Evolutionary conservation across 805 yeast species (phyloP).

Genomic region (Candida stauntonica): DNA sequence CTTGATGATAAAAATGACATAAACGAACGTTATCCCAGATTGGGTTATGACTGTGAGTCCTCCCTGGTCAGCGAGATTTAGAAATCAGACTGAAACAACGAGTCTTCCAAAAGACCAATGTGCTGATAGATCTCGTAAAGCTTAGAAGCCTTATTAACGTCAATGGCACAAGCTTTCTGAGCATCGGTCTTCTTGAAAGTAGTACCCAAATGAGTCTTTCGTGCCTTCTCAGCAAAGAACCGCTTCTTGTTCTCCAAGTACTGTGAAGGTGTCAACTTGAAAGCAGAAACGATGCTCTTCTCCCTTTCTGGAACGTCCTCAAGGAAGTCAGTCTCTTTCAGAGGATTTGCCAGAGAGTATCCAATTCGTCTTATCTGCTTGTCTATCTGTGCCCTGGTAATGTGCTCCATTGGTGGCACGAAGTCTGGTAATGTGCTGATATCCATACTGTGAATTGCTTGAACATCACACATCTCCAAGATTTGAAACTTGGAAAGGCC

Average conservation of each 20-base stretch:
- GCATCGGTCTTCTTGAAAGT: constrained; percentile 97
- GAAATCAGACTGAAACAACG: constrained; percentile 35
- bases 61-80: not conserved
- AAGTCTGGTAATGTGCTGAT: constrained; percentile 17
- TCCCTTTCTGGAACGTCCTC: constrained; percentile 13
- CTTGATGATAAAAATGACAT: no score
- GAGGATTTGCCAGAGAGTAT: constrained; percentile 5
- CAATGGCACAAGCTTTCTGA: constrained; percentile 95
- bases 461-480: constrained; percentile 15
- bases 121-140: constrained; percentile 85
- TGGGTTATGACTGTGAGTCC: no score
- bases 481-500: constrained; percentile 11
- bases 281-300: constrained; percentile 11
- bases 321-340: constrained; percentile 12
- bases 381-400: constrained; percentile 10
- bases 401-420: constrained; percentile 14
- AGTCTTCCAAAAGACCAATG: constrained; percentile 88
- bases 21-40: no score
- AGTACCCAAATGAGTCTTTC: constrained; percentile 58
- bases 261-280: constrained; percentile 23
- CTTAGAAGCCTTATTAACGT: constrained; percentile 93
- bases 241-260: constrained; percentile 66
- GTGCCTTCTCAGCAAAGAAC: constrained; percentile 83
- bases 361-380: constrained; percentile 13
- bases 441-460: constrained; percentile 19